phyloP scores from a whole-genome alignment of 768 basidiomycete genomes.

The Coprinopsis sp. region DNA sequence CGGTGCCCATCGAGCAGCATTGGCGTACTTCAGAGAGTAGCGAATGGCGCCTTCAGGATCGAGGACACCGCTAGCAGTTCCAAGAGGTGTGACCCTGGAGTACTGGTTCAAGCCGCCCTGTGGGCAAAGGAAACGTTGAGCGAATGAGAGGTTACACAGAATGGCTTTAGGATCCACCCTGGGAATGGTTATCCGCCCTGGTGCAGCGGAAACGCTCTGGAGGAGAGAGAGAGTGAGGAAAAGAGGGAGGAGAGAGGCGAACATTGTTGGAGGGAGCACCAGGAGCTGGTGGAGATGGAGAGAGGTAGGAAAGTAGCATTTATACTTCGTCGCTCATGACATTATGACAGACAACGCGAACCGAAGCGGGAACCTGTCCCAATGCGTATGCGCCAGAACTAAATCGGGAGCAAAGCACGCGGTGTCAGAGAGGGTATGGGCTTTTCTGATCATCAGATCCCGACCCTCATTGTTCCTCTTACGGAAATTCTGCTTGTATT shows the following conservation, averaged over 20 bases:
- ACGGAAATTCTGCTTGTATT: constrained; percentile 1
- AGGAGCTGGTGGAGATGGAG: constrained; percentile 5
- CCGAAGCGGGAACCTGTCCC: constrained; percentile 11
- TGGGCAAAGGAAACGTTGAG: constrained; percentile 40
- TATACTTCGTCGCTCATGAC: background rate
- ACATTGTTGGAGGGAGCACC: constrained; percentile 20
- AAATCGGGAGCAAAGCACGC: constrained; percentile 9
- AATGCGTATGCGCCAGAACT: constrained; percentile 15
- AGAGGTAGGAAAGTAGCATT: constrained; percentile 8
- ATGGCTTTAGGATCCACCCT: constrained; percentile 34
- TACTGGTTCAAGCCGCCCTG: constrained; percentile 22
- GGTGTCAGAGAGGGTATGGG: background rate
- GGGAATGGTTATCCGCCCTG: constrained; percentile 31
- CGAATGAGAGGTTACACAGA: constrained; percentile 43
- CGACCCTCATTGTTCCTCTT: constrained; percentile 18
- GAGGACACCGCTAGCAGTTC: constrained; percentile 48
- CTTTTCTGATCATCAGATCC: constrained; percentile 7
- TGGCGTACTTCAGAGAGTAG: constrained; percentile 65
- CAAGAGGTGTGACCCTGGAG: constrained; percentile 44
- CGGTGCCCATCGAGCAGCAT: constrained; percentile 54
- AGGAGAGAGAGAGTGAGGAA: constrained; percentile 30
- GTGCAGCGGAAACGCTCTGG: constrained; percentile 27
- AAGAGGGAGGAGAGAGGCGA: constrained; percentile 27
- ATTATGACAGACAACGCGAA: constrained; percentile 10
- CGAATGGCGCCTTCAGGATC: constrained; percentile 47